These are phyloP conservation scores for Jacaranda copaia DNA, from an alignment of 257 asterid species.

Conservation along the genomic window DNA sequence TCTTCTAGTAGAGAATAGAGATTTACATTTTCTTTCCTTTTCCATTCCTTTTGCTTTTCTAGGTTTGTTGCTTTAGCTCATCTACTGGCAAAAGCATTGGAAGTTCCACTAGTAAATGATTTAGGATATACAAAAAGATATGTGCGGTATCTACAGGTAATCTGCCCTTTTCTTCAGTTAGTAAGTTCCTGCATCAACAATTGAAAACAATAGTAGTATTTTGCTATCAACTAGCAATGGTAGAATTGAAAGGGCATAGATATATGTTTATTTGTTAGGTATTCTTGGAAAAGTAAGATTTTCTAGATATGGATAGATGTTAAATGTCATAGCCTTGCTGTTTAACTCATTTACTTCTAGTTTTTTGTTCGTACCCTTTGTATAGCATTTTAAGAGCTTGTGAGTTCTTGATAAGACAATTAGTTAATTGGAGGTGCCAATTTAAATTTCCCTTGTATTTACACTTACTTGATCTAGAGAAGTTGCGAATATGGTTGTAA, in stretches of 20 bases:
- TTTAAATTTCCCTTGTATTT: not conserved
- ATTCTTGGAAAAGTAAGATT: not conserved
- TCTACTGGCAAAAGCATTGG: constrained; percentile 92
- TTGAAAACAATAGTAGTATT: not conserved
- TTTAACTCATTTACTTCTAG: not conserved
- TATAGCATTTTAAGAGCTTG: not conserved
- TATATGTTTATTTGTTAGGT: not conserved
- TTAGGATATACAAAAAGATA: constrained; percentile 96
- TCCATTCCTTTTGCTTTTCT: constrained; percentile 21
- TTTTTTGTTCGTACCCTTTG: not conserved
- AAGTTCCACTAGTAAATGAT: constrained; percentile 93
- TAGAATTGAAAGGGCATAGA: constrained; percentile 6
- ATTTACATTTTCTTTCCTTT: not conserved
- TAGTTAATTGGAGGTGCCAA: not conserved
- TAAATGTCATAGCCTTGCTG: constrained; percentile 10
- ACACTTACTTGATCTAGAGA: not conserved
- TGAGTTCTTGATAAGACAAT: not conserved
- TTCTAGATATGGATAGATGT: not conserved
- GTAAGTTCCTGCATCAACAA: constrained; percentile 7
- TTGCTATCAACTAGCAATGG: not conserved
- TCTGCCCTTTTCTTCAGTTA: constrained; percentile 8
- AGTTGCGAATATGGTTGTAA: not conserved
- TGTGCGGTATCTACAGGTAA: constrained; percentile 94
- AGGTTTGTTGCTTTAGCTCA: constrained; percentile 97
- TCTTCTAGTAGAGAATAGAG: not conserved